Base-by-base conservation (phyloP, 2,329 filamentous ascomycete species). In the Bipolaris victoriae region DNA sequence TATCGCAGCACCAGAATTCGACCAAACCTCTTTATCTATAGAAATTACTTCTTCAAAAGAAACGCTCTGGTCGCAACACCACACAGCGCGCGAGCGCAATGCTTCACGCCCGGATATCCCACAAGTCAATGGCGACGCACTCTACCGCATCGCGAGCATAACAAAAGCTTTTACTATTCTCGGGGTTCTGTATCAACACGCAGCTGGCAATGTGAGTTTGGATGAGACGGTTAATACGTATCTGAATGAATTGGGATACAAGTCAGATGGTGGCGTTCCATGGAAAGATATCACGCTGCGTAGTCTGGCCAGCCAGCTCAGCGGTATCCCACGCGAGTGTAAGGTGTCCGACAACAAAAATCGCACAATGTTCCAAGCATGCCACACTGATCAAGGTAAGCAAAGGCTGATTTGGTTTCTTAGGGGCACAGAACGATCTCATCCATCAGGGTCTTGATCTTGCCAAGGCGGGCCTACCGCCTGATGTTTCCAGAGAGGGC, bases 281-380 rank as follows among this genome's bases (percentile, higher is more conserved):
- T 80, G 77, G 76, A 75, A 78, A 26, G 74, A 79, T 48, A 79
- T 80, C 49, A 80, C 78, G 1, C 61, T 80, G 50, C 71, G 78
- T 7, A 73, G 65, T 43, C 62, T 80, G n/a, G 77, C 78, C 1
- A 78, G 77, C 60, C 79, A 80, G 49, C 61, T 80, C 22, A 73
- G 73, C 51, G 78, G 78, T 26, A 72, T 80, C 31, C 77, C 78
- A 11, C 68, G 78, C 35, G 77, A 80, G 41, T 77, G 76, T 69
- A 70, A 36, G 65, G 47, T 52, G 9, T 44, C 35, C 5, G 7
- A 10, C 31, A 29, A 31, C 13, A 20, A 20, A 20, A 6, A 49
- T 2, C 36, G 35, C 2, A 44, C 11, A 9, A 18, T 40, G 29
- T 16, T 35, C 11, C 9, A 43, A 24, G 13, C 10, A 20, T 43